These are phyloP conservation scores for Chimonanthus praecox DNA, from an alignment of 164 flowering plant genomes.

Conservation along the genomic window DNA sequence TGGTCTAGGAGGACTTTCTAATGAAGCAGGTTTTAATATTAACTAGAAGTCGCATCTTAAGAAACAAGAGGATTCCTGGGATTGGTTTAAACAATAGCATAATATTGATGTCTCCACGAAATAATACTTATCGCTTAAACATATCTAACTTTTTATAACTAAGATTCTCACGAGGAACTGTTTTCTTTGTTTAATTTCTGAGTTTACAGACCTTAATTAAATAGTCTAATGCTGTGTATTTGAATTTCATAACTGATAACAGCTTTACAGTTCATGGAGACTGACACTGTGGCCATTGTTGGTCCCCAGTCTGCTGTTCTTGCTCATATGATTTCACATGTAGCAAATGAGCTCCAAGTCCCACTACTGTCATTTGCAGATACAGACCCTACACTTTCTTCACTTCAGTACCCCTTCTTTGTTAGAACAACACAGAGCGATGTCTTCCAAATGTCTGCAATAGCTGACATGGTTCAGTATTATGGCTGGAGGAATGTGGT, in stretches of 20 bases:
- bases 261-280: constrained; percentile 86
- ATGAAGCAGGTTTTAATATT: too few relatives aligned
- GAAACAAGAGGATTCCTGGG: too few relatives aligned
- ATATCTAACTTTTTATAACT: not conserved
- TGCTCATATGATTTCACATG: constrained; percentile 66
- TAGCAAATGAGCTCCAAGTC: constrained; percentile 78
- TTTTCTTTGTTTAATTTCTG: not conserved
- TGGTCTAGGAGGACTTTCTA: too few relatives aligned
- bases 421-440: constrained; percentile 73
- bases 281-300: constrained; percentile 57
- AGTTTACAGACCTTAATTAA: not conserved
- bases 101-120: not conserved
- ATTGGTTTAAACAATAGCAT: too few relatives aligned
- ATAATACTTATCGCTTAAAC: not conserved
- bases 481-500: constrained; percentile 74
- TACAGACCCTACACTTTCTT: constrained; percentile 75
- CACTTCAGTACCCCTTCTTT: constrained; percentile 80
- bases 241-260: constrained; percentile 9
- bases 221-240: not conserved
- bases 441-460: constrained; percentile 74
- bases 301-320: constrained; percentile 87
- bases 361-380: constrained; percentile 90
- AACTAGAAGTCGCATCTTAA: too few relatives aligned
- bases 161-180: not conserved
- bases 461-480: constrained; percentile 63